Evolutionary conservation across 345 rosid species (phyloP).

Genomic region (Salix caprea): DNA sequence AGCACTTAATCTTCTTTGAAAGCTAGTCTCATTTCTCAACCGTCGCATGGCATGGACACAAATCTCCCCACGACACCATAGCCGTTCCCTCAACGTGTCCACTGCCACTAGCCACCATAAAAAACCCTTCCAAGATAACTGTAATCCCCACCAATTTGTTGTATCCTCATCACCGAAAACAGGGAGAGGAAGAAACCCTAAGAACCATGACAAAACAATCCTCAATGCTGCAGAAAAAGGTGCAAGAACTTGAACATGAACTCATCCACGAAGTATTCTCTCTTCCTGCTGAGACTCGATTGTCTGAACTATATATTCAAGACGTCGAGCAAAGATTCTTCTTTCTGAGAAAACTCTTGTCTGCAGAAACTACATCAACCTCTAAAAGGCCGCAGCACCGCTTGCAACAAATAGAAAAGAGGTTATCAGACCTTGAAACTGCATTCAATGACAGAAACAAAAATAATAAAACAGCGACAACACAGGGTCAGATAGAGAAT

Average conservation of each 20-base stretch:
- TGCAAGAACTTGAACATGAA: conserved; percentile 29
- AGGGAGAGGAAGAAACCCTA: background rate
- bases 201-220: conserved; percentile 29
- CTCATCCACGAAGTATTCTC: conserved; percentile 16
- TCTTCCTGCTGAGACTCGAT: conserved; percentile 11
- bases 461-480: background rate
- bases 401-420: conserved; percentile 21
- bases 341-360: conserved; percentile 36
- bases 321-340: conserved; percentile 35
- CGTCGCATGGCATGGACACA: no score
- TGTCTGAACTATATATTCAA: conserved; percentile 11
- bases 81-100: no score
- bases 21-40: no score
- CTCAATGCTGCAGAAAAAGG: conserved; percentile 38
- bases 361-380: conserved; percentile 38
- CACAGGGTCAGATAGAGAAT: background rate
- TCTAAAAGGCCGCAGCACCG: conserved; percentile 27
- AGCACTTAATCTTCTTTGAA: no score
- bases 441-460: conserved; percentile 26
- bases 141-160: no score
- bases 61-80: no score
- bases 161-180: background rate
- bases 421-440: conserved; percentile 27
- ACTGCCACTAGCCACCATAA: no score
- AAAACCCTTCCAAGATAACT: no score